Evolutionary conservation across 371 early-diverging fungal species (phyloP).

Genomic region (Haplosporangium sp.): DNA sequence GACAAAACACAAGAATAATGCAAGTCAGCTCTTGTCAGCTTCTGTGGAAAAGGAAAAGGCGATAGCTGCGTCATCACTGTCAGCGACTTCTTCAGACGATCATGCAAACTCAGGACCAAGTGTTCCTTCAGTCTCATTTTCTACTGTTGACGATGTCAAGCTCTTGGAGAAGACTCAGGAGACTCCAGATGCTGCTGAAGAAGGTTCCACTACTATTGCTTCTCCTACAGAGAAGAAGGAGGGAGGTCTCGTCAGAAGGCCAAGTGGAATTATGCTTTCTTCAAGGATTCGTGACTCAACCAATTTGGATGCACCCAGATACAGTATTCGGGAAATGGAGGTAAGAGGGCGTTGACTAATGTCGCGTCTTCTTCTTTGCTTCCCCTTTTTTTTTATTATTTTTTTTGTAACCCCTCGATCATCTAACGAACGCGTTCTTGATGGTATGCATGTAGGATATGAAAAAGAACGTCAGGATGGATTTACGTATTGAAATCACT

Average conservation of each 20-base stretch:
- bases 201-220: background rate
- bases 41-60: constrained; percentile 22
- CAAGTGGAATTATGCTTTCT: constrained; percentile 40
- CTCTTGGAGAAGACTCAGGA: constrained; percentile 8
- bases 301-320: constrained; percentile 50
- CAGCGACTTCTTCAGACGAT: constrained; percentile 1
- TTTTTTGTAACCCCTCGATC: background rate
- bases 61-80: background rate
- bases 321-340: constrained; percentile 55
- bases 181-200: constrained; percentile 6
- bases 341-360: constrained; percentile 1
- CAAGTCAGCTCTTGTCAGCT: constrained; percentile 1
- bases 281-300: constrained; percentile 53
- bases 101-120: background rate
- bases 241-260: constrained; percentile 17
- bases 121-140: constrained; percentile 26
- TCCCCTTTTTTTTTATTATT: background rate
- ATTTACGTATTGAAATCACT: constrained; percentile 52
- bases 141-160: constrained; percentile 23
- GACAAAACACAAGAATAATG: constrained; percentile 19
- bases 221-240: constrained; percentile 11
- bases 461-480: constrained; percentile 55
- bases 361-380: background rate
- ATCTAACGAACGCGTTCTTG: too few species aligned
- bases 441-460: constrained; percentile 22